Base-by-base conservation (phyloP, 2,329 filamentous ascomycete genomes). In the Sporothrix globosa region DNA sequence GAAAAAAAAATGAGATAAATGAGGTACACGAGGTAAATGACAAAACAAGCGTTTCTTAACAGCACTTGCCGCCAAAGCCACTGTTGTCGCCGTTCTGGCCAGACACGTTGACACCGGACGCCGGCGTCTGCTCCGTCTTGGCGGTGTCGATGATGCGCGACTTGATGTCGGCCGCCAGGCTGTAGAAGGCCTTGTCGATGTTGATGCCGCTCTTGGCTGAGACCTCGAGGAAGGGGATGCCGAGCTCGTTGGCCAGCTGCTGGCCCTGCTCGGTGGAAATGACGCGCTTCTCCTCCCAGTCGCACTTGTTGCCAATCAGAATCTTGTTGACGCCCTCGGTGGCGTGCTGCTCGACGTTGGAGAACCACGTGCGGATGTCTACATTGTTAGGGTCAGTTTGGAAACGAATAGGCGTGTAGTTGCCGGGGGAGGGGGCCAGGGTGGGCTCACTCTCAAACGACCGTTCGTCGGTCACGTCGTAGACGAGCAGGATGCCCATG, bases 301-400 rank as follows among this genome's bases (percentile, higher is more conserved):
- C 96, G 84, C 96, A 99, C 84, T 99, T 99, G 88, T 99, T 99
- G 80, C 96, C 96, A 76, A 99, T 97, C 75, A 99, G 88, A 79
- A 99, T 98, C 87, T 98, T 99, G 89, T 98, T 97, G 79, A 99
- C 96, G 77, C 96, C 96, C 83, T 98, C 96, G 77, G 93, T 97
- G 71, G 96, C 96, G 83, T 99, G 94, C 82, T 97, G 94, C 81
- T 97, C 94, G 76, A 97, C 94, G 83, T 99, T 98, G 79, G 94
- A 94, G 84, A 99, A 99, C 96, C 96, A 99, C 75, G 96, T 98
- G 78, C 94, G 91, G 81, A 99, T 99, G 83, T 99, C 96, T 98
- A n/a, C 5, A 79, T 10, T 19, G 52, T 68, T 44, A 46, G 9
- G 44, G 41, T 34, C 5, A 7, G 34, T 34, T 34, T 34, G 34